Evolutionary conservation across 108 stramenopile genomes (phyloP), one percentile per base, ranked within the genome.

Genomic region (Skeletonema menzelii): DNA sequence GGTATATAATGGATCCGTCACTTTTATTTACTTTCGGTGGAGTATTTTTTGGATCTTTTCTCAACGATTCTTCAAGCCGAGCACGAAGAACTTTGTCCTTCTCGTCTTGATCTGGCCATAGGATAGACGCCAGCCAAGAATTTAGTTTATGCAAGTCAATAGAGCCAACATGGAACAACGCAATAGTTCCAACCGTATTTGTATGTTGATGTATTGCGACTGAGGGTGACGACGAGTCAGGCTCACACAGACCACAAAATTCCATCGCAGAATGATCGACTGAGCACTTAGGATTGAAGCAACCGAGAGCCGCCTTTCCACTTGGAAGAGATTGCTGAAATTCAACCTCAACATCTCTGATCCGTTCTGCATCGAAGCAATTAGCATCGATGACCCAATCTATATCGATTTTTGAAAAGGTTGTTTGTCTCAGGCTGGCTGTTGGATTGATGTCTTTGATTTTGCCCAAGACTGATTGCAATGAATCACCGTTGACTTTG

Each of bases 31-130:
- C 40, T 32, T 37, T 65, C 57, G 49, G 32, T 7, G 38, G 32
- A 46, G 61, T 22, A 30, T 24, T 22, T 27, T 30, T 63, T 11
- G 14, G 8, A 38, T 11, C 12, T 49, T 56, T 12, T 49, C 15
- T 55, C 47, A 58, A 61, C 27, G 19, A 53, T 26, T 75, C 47
- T 56, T 88, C 62, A 20, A 89, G 56, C 56, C 85, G 47, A 8
- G 86, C 89, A 1, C 73, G 75, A 20, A 92, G 77, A 2, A 93
- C 82, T 49, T 79, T 71, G 62, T 89, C 85, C 26, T 61, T 70
- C 67, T 87, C 90, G 62, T 94, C 93, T 79, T 94, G 93, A 74
- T 94, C 62, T 13, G 93, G 93, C 93, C 93, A 94, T 11, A 95
- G 67, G 14, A 95, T 75, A 5, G 87, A 80, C 31, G 89, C 93